Percentiles rank a stretch among this genome's conserved stretches.
phyloP scores from a whole-genome alignment of 164 flowering plant species.

The Hamamelis virginiana region DNA sequence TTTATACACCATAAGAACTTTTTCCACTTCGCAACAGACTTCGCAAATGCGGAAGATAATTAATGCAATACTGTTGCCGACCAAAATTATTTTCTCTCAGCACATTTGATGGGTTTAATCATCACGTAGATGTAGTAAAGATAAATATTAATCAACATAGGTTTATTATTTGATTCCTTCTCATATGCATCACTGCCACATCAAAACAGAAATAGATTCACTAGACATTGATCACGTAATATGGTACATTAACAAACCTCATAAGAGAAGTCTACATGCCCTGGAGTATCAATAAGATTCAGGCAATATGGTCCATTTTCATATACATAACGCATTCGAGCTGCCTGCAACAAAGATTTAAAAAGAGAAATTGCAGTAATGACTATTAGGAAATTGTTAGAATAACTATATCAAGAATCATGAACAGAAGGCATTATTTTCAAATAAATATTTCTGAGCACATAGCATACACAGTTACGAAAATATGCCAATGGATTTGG shows the following conservation, averaged over 20 bases:
- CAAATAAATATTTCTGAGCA: not conserved
- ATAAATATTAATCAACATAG: no score
- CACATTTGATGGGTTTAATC: no score
- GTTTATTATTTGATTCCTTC: no score
- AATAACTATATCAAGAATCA: not conserved
- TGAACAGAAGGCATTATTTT: not conserved
- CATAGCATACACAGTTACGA: no score
- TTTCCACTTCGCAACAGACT: no score
- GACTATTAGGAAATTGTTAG: not conserved
- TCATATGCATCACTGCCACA: not conserved
- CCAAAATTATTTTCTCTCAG: no score
- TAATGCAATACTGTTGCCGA: no score
- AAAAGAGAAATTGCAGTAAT: not conserved
- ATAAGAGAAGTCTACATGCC: constrained; percentile 98
- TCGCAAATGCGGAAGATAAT: no score
- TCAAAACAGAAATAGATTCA: not conserved
- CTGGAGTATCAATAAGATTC: constrained; percentile 95
- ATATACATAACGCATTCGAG: constrained; percentile 81
- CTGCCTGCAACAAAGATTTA: constrained; percentile 57
- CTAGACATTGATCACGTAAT: not conserved
- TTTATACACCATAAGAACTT: no score
- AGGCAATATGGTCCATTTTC: constrained; percentile 70
- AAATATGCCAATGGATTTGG: no score
- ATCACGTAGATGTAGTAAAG: no score
- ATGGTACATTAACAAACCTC: constrained; percentile 52